phyloP scores from a whole-genome alignment of 169 alveolate species.

The Eimeria sp. region DNA sequence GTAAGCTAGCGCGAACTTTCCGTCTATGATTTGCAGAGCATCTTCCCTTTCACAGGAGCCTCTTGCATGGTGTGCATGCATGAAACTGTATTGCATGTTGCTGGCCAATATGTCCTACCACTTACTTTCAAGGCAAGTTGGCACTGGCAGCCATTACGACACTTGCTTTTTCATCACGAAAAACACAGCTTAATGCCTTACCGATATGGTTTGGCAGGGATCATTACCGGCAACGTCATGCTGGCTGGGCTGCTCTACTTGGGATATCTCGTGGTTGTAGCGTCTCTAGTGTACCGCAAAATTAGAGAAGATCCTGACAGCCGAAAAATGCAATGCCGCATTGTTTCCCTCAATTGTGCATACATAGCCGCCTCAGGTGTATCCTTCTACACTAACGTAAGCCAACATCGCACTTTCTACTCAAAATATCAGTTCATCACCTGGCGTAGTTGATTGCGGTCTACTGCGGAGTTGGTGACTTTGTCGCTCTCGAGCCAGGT shows the following conservation, averaged over 20 bases:
- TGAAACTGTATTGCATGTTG: conserved; percentile 57
- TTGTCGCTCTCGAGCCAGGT: conserved; percentile 78
- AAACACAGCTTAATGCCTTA: conserved; percentile 46
- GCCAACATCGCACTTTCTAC: background rate
- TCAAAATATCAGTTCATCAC: background rate
- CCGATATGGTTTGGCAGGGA: conserved; percentile 66
- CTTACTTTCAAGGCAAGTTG: conserved; percentile 35
- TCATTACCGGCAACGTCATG: conserved; percentile 49
- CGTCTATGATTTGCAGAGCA: background rate
- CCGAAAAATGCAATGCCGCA: conserved; percentile 66
- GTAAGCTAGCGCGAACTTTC: background rate
- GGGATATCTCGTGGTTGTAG: conserved; percentile 37
- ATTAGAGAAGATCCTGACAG: conserved; percentile 42
- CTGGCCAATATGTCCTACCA: conserved; percentile 67
- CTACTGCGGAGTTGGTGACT: conserved; percentile 53
- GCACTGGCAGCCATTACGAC: background rate
- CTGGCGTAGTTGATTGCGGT: conserved; percentile 44
- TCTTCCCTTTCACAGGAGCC: conserved; percentile 19
- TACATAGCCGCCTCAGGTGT: conserved; percentile 69
- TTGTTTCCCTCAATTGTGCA: conserved; percentile 59
- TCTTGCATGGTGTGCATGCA: conserved; percentile 55
- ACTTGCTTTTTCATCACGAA: background rate
- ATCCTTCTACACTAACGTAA: conserved; percentile 54
- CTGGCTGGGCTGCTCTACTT: conserved; percentile 29
- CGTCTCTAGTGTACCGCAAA: conserved; percentile 37